These are phyloP conservation scores for Lactarius hengduanensis DNA, from an alignment of 768 basidiomycete genomes.

Conservation along the genomic window DNA sequence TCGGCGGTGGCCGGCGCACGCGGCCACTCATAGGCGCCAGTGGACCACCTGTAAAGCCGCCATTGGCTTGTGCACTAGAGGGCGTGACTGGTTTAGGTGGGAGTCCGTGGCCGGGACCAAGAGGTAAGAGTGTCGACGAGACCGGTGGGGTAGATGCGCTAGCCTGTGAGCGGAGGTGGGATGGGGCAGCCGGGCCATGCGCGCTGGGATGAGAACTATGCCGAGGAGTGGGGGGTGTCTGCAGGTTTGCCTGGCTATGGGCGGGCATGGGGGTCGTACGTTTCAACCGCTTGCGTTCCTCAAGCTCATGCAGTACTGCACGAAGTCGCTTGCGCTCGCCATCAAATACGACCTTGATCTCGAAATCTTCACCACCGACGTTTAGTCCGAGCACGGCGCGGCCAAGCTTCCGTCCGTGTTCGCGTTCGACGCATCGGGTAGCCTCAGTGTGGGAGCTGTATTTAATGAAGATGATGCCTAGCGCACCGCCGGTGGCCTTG, in stretches of 20 bases:
- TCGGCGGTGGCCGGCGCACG: conserved; percentile 26
- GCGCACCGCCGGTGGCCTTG: conserved; percentile 70
- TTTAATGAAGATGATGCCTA: conserved; percentile 79
- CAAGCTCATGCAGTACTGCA: conserved; percentile 64
- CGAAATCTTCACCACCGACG: conserved; percentile 46
- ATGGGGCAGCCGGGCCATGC: conserved; percentile 19
- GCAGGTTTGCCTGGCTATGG: conserved; percentile 16
- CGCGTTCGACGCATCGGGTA: conserved; percentile 57
- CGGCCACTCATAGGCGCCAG: conserved; percentile 27
- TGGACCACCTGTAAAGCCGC: conserved; percentile 14
- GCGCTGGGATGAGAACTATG: conserved; percentile 36
- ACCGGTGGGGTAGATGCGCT: conserved; percentile 21
- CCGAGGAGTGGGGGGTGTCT: conserved; percentile 18
- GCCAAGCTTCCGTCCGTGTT: conserved; percentile 63
- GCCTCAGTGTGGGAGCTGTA: conserved; percentile 69
- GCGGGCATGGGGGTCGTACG: conserved; percentile 20
- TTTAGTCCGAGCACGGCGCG: conserved; percentile 39
- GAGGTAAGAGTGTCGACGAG: conserved; percentile 8
- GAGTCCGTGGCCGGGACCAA: conserved; percentile 13
- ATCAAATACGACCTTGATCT: conserved; percentile 78
- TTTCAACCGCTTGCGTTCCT: conserved; percentile 48
- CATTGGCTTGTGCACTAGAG: conserved; percentile 18
- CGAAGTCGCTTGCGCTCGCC: conserved; percentile 63
- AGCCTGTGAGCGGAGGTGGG: conserved; percentile 24
- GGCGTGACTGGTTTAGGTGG: conserved; percentile 28